Evolutionary conservation across 257 asterid genomes (phyloP).

Genomic region (Jaltomata sinuosa): DNA sequence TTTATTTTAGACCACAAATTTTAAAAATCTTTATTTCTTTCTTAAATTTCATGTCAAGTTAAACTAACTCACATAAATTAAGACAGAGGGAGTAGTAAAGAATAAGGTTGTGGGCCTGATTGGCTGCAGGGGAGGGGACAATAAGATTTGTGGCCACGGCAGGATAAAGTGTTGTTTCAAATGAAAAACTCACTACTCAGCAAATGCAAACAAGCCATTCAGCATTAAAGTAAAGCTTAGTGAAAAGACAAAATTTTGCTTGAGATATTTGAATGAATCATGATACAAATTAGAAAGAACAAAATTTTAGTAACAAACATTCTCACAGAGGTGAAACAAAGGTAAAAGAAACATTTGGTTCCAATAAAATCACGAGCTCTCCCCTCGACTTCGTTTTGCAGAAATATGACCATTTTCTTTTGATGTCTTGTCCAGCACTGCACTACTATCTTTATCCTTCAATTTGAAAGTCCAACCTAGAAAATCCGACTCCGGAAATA

Average conservation of each 20-base stretch:
- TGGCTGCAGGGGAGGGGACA: no score
- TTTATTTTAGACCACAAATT: no score
- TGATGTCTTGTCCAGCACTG: neutral
- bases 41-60: no score
- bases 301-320: neutral
- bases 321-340: neutral
- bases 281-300: neutral
- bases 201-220: neutral
- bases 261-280: neutral
- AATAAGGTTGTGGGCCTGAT: no score
- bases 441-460: constrained; percentile 13
- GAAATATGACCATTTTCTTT: constrained; percentile 13
- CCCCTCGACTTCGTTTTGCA: constrained; percentile 37
- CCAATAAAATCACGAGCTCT: constrained; percentile 7
- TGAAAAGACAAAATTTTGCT: neutral
- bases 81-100: no score
- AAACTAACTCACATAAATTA: no score
- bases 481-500: constrained; percentile 67
- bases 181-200: no score
- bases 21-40: no score
- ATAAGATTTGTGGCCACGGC: no score
- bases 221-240: neutral
- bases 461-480: constrained; percentile 74
- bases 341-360: neutral
- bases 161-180: no score